These are phyloP conservation scores for Aspergillus fumigatus DNA, from an alignment of 2,329 filamentous ascomycete genomes.

Conservation along the genomic window DNA sequence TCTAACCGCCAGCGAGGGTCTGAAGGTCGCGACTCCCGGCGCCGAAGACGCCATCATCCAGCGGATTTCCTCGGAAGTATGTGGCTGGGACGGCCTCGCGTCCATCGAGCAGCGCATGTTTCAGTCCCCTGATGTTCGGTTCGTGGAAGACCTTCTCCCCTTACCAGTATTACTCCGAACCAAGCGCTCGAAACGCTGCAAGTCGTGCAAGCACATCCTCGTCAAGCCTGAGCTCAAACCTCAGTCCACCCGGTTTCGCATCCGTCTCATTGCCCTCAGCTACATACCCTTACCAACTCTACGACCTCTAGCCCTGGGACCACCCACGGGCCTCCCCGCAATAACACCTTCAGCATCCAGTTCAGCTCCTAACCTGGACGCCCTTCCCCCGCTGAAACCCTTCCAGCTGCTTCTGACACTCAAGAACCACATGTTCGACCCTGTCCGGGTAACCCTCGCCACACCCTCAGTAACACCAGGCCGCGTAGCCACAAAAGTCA, in stretches of 20 bases:
- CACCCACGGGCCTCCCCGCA: constrained; percentile 15
- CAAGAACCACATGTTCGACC: constrained; percentile 90
- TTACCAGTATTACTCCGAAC: constrained; percentile 79
- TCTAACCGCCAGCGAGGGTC: constrained; percentile 63
- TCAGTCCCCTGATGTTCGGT: constrained; percentile 52
- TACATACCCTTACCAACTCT: constrained; percentile 78
- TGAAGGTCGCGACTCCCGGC: constrained; percentile 59
- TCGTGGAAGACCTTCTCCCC: constrained; percentile 72
- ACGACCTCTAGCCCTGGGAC: constrained; percentile 53
- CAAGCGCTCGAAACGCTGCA: constrained; percentile 90
- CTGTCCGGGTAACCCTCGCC: constrained; percentile 79
- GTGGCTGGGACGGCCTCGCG: constrained; percentile 62
- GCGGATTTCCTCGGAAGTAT: constrained; percentile 48
- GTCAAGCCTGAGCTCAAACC: constrained; percentile 92
- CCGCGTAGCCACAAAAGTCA: constrained; percentile 72
- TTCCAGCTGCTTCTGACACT: constrained; percentile 84
- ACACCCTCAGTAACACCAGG: constrained; percentile 77
- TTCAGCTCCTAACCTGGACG: constrained; percentile 38
- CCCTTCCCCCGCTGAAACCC: constrained; percentile 47
- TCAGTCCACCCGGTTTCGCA: constrained; percentile 82
- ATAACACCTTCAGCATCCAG: constrained; percentile 22
- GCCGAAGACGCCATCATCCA: constrained; percentile 57
- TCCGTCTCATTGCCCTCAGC: constrained; percentile 80
- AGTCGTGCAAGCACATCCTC: constrained; percentile 88
- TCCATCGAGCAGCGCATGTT: constrained; percentile 49